Evolutionary conservation across 2,329 filamentous ascomycete genomes (phyloP).

Genomic region (Hymenoscyphus repandus): DNA sequence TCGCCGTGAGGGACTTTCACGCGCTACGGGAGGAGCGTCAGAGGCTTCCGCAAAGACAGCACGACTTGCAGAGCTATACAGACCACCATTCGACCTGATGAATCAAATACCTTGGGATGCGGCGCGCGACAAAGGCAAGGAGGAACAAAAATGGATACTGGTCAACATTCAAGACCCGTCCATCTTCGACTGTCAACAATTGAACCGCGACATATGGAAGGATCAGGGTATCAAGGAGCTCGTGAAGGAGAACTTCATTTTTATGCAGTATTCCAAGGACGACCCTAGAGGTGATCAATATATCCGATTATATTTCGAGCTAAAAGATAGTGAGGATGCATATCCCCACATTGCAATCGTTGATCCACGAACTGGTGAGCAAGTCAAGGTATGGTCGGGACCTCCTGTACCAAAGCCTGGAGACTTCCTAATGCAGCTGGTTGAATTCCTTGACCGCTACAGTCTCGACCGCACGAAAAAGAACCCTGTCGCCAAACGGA

Average conservation of each 20-base stretch:
- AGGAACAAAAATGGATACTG: constrained; percentile 86
- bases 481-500: constrained; percentile 82
- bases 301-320: constrained; percentile 81
- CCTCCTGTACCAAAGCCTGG: constrained; percentile 67
- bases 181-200: constrained; percentile 87
- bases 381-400: constrained; percentile 94
- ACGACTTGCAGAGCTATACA: constrained; percentile 84
- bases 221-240: constrained; percentile 73
- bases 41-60: constrained; percentile 64
- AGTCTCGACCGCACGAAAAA: constrained; percentile 83
- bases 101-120: constrained; percentile 73
- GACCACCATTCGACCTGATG: constrained; percentile 89
- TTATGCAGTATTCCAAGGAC: constrained; percentile 88
- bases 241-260: constrained; percentile 87
- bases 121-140: constrained; percentile 79
- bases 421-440: constrained; percentile 86
- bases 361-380: constrained; percentile 91
- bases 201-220: constrained; percentile 97
- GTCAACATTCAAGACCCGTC: constrained; percentile 93
- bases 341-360: constrained; percentile 96
- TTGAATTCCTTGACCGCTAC: constrained; percentile 96
- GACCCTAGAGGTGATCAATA: constrained; percentile 75
- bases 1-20: constrained; percentile 48
- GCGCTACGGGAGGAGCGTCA: constrained; percentile 60
- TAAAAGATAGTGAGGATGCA: constrained; percentile 75